These are phyloP conservation scores for Yarrowia divulgata DNA, from an alignment of 805 yeast genomes.

Conservation along the genomic window DNA sequence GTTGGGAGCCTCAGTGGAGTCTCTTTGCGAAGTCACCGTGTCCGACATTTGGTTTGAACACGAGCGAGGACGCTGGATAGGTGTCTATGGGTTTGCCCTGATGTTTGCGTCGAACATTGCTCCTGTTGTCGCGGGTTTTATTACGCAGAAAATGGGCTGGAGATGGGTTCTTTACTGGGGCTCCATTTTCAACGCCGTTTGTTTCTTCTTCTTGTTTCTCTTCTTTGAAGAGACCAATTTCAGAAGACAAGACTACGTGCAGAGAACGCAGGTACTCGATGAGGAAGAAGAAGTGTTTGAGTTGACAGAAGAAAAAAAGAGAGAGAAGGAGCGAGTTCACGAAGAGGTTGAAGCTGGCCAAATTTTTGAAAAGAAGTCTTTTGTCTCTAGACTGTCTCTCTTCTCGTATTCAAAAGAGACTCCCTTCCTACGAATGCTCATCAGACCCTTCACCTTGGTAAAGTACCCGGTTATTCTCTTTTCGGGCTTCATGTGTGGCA, in stretches of 20 bases:
- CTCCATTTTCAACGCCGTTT: constrained; percentile 34
- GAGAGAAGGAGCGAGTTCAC: too few species aligned
- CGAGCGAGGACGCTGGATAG: constrained; percentile 74
- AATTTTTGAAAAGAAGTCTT: constrained; percentile 18
- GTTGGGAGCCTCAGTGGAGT: constrained; percentile 77
- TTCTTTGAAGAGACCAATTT: constrained; percentile 40
- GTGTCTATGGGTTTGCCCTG: constrained; percentile 75
- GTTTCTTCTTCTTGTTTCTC: constrained; percentile 24
- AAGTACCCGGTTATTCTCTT: constrained; percentile 18
- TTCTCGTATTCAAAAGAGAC: constrained; percentile 3
- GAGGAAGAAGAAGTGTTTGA: too few species aligned
- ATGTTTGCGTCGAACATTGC: constrained; percentile 35
- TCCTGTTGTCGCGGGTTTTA: constrained; percentile 29
- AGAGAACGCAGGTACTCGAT: background rate
- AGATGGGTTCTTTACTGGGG: constrained; percentile 40
- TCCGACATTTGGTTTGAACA: constrained; percentile 80
- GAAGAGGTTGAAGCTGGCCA: too few species aligned
- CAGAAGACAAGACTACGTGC: background rate
- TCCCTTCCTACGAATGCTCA: constrained; percentile 3
- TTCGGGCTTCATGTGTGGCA: constrained; percentile 30
- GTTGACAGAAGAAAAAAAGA: too few species aligned
- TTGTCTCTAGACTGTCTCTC: constrained; percentile 26
- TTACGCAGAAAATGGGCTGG: constrained; percentile 39
- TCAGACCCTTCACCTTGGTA: constrained; percentile 11
- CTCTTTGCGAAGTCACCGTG: constrained; percentile 68